Percentiles rank a stretch among this genome's conserved stretches.
phyloP scores from a whole-genome alignment of 225 moss, liverwort and hornwort species.

The Polytrichum formosum region DNA sequence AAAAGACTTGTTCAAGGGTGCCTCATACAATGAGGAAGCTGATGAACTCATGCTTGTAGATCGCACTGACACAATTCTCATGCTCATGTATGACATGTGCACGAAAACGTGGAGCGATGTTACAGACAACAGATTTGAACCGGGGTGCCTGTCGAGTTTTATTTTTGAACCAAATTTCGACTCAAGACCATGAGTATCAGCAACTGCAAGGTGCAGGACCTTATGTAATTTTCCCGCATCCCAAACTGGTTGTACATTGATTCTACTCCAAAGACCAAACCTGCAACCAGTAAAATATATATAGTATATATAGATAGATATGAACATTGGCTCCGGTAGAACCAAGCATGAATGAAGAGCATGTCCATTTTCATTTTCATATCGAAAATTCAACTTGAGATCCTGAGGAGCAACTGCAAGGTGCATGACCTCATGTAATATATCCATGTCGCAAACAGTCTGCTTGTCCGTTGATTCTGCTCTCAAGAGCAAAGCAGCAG shows the following conservation, averaged over 20 bases:
- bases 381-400: slow-evolving; percentile 24
- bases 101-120: slow-evolving; percentile 39
- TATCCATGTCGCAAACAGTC: too few relatives aligned
- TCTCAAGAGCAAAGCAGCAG: too few relatives aligned
- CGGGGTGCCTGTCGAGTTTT: slow-evolving; percentile 25
- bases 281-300: too few relatives aligned
- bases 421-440: too few relatives aligned
- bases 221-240: too few relatives aligned
- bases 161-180: slow-evolving; percentile 26
- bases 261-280: too few relatives aligned
- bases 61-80: slow-evolving; percentile 6
- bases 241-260: too few relatives aligned
- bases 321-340: too few relatives aligned
- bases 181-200: slow-evolving; percentile 18
- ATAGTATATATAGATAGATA: too few relatives aligned
- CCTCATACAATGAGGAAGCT: slow-evolving; percentile 7
- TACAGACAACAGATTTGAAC: slow-evolving; percentile 23
- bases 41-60: not conserved
- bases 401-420: slow-evolving; percentile 8
- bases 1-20: slow-evolving; percentile 15
- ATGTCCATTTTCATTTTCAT: slow-evolving; percentile 14
- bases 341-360: too few relatives aligned
- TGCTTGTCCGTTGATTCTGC: too few relatives aligned
- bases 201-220: too few relatives aligned
- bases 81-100: slow-evolving; percentile 38